Percentiles rank a stretch among this genome's conserved stretches.
phyloP scores from a whole-genome alignment of 2,329 filamentous ascomycete species.

The Claviceps quebecensis region DNA sequence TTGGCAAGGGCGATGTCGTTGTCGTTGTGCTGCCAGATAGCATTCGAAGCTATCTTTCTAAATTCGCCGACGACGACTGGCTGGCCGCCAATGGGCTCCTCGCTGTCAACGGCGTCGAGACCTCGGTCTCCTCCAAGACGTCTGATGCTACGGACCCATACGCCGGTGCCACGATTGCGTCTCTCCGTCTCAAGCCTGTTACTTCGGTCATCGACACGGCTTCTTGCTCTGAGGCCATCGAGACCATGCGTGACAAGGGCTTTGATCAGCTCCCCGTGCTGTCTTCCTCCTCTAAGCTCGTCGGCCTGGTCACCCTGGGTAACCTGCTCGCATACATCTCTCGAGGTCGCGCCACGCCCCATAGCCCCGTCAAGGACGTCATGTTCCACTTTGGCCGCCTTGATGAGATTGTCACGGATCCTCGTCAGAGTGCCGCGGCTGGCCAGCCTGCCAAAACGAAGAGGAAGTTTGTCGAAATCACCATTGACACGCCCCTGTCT shows the following conservation, averaged over 20 bases:
- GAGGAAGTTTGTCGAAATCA: constrained; percentile 85
- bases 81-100: constrained; percentile 90
- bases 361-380: constrained; percentile 65
- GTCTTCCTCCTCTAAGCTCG: constrained; percentile 54
- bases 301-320: constrained; percentile 86
- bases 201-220: constrained; percentile 64
- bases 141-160: constrained; percentile 48
- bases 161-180: constrained; percentile 61
- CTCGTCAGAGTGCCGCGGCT: constrained; percentile 43
- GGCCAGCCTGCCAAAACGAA: constrained; percentile 27
- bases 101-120: constrained; percentile 38
- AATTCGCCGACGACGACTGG: constrained; percentile 99
- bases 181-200: constrained; percentile 82
- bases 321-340: constrained; percentile 89
- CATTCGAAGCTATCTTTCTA: constrained; percentile 92
- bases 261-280: constrained; percentile 96
- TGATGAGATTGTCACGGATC: constrained; percentile 82
- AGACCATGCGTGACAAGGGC: constrained; percentile 95
- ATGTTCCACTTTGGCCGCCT: constrained; percentile 95
- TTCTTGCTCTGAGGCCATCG: constrained; percentile 74
- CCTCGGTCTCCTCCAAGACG: constrained; percentile 27
- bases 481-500: constrained; percentile 69
- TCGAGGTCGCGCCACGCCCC: constrained; percentile 60
- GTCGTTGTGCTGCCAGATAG: constrained; percentile 90
- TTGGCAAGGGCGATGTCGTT: constrained; percentile 72